A percentile compares a stretch with the other conserved stretches of the same genome.
phyloP scores from a whole-genome alignment of 768 basidiomycete genomes.

The Phaeotremella skinneri region DNA sequence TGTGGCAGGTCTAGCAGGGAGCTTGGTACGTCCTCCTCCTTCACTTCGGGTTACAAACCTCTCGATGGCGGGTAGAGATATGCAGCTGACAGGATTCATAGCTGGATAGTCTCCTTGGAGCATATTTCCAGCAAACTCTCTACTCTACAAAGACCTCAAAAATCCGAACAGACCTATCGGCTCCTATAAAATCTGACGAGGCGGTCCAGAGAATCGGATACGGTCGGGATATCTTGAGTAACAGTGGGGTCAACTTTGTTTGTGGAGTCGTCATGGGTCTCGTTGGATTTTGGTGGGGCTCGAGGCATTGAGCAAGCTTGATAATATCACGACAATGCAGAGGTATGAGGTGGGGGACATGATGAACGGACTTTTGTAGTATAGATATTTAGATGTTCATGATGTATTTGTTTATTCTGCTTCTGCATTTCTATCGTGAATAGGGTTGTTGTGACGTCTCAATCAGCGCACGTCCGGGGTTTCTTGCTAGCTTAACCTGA shows the following conservation, averaged over 20 bases:
- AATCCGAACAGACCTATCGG: conserved; percentile 63
- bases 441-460: too few species aligned
- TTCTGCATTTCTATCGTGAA: too few species aligned
- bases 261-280: conserved; percentile 27
- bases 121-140: conserved; percentile 76
- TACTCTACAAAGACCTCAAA: conserved; percentile 64
- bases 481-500: too few species aligned
- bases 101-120: conserved; percentile 84
- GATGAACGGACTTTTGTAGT: too few species aligned
- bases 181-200: conserved; percentile 28
- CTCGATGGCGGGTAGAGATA: too few species aligned
- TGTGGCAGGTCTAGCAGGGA: conserved; percentile 71
- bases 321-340: too few species aligned
- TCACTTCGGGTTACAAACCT: conserved; percentile 1
- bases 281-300: conserved; percentile 31
- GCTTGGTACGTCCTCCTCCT: conserved; percentile 59
- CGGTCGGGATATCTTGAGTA: conserved; percentile 71
- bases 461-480: too few species aligned
- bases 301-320: neutral
- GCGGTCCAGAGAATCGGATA: conserved; percentile 59
- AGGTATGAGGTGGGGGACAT: too few species aligned
- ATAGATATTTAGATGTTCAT: too few species aligned
- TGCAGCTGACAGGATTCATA: conserved; percentile 44
- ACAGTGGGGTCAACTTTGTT: conserved; percentile 66
- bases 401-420: too few species aligned